A percentile compares a stretch with the other conserved stretches of the same genome.
These are phyloP conservation scores for Capsicum chinense DNA, from an alignment of 257 asterid genomes.

Conservation along the genomic window DNA sequence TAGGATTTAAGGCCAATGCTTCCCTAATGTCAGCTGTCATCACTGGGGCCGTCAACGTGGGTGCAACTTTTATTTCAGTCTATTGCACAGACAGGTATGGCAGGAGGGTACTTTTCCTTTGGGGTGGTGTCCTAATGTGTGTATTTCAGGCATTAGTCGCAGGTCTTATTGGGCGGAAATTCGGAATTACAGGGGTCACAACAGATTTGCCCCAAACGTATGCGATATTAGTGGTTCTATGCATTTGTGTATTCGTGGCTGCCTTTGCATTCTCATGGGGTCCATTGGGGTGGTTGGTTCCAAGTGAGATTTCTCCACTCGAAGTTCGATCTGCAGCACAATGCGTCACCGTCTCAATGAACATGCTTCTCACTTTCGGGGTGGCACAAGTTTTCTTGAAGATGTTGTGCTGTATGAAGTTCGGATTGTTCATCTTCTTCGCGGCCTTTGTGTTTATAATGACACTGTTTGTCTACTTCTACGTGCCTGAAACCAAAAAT, in stretches of 20 bases:
- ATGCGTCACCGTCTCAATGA: no score
- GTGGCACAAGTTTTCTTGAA: no score
- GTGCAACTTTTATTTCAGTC: slow-evolving; percentile 32
- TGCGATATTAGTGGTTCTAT: slow-evolving; percentile 20
- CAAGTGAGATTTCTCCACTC: slow-evolving; percentile 36
- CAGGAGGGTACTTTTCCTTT: slow-evolving; percentile 26
- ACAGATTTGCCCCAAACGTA: slow-evolving; percentile 7
- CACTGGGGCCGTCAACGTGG: slow-evolving; percentile 23
- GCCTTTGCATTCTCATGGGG: slow-evolving; percentile 53
- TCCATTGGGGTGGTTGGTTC: slow-evolving; percentile 45
- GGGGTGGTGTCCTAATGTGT: slow-evolving; percentile 42
- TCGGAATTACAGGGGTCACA: slow-evolving; percentile 25
- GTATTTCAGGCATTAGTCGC: slow-evolving; percentile 36
- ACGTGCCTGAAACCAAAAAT: no score
- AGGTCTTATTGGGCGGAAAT: slow-evolving; percentile 33
- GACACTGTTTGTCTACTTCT: no score
- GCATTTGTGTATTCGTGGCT: slow-evolving; percentile 38
- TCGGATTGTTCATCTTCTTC: no score
- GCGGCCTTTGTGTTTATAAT: no score
- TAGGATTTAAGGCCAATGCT: no score
- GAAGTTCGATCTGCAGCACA: no score
- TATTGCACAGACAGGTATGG: slow-evolving; percentile 28
- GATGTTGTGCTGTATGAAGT: no score
- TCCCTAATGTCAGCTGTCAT: no score
- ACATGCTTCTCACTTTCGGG: no score